These are phyloP conservation scores for Mycena filopes DNA, from an alignment of 768 basidiomycete genomes.

Conservation along the genomic window DNA sequence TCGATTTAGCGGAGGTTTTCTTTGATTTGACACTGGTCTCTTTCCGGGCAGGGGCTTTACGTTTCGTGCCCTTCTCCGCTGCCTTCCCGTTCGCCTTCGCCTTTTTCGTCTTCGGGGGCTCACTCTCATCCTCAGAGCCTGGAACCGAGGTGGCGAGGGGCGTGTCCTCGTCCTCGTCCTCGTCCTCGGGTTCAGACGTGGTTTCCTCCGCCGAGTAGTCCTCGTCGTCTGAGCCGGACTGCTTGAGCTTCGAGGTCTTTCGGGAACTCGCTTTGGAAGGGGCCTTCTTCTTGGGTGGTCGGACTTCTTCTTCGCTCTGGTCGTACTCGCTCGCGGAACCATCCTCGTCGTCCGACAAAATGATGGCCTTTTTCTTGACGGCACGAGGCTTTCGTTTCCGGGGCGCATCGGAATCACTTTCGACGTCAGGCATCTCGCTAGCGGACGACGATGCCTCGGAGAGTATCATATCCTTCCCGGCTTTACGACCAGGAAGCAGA, in stretches of 20 bases:
- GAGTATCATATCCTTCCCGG: constrained; percentile 29
- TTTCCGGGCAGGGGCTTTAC: constrained; percentile 31
- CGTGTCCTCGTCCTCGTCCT: constrained; percentile 35
- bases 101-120: constrained; percentile 39
- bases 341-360: constrained; percentile 68
- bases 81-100: constrained; percentile 14
- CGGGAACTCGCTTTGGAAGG: constrained; percentile 35
- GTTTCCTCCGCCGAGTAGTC: constrained; percentile 49
- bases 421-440: constrained; percentile 48
- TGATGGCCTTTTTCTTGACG: constrained; percentile 50
- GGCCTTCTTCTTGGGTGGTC: constrained; percentile 39
- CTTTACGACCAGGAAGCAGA: constrained; percentile 39
- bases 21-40: constrained; percentile 30
- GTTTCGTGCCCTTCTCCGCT: constrained; percentile 22
- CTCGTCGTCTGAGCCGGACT: constrained; percentile 54
- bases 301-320: constrained; percentile 43
- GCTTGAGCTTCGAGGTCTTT: constrained; percentile 32
- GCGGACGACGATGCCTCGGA: constrained; percentile 48
- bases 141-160: constrained; percentile 32
- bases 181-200: constrained; percentile 46
- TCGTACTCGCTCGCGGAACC: constrained; percentile 40
- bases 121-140: constrained; percentile 49
- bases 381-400: constrained; percentile 53
- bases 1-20: constrained; percentile 30
- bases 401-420: constrained; percentile 50